Conservation (phyloP, 352 stramenopile species). For the Phytophthora idaei region DNA sequence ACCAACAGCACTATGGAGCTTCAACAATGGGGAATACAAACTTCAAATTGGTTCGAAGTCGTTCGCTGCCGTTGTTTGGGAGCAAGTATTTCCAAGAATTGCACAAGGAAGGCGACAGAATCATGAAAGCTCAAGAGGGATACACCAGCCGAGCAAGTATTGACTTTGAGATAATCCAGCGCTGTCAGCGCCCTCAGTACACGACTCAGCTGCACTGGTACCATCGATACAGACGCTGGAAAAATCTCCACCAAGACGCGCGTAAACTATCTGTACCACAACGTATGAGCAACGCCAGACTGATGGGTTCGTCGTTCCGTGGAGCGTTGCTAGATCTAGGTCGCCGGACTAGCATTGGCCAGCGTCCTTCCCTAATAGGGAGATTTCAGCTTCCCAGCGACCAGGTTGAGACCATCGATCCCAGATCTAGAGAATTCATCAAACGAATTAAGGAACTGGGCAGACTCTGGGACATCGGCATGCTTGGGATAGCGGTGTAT, state of each 20-base stretch:
- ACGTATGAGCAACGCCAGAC: not conserved
- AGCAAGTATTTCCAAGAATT: slow-evolving; percentile 41
- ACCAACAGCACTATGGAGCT: not conserved
- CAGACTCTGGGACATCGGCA: slow-evolving; percentile 55
- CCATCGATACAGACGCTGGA: slow-evolving; percentile 45
- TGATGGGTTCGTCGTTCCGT: slow-evolving; percentile 7
- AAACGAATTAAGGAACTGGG: slow-evolving; percentile 43
- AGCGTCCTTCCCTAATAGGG: slow-evolving; percentile 3
- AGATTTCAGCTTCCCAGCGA: slow-evolving; percentile 25
- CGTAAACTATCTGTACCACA: not conserved
- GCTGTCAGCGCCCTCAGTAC: slow-evolving; percentile 60
- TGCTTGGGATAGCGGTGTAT: slow-evolving; percentile 57
- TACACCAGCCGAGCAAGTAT: slow-evolving; percentile 29
- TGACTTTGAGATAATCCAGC: slow-evolving; percentile 71
- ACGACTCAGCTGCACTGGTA: slow-evolving; percentile 58
- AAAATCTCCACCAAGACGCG: slow-evolving; percentile 3
- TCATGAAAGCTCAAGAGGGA: slow-evolving; percentile 5
- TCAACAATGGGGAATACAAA: not conserved
- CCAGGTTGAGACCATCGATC: slow-evolving; percentile 17
- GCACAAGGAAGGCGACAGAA: slow-evolving; percentile 8
- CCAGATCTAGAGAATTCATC: slow-evolving; percentile 46
- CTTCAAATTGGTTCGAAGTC: slow-evolving; percentile 37
- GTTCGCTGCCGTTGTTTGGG: slow-evolving; percentile 60
- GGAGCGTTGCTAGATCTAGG: slow-evolving; percentile 12
- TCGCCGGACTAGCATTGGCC: slow-evolving; percentile 17